Evolutionary conservation across 148 eudicot genomes (phyloP), one percentile per base, ranked within the genome.

Genomic region (Camellia granthamiana): DNA sequence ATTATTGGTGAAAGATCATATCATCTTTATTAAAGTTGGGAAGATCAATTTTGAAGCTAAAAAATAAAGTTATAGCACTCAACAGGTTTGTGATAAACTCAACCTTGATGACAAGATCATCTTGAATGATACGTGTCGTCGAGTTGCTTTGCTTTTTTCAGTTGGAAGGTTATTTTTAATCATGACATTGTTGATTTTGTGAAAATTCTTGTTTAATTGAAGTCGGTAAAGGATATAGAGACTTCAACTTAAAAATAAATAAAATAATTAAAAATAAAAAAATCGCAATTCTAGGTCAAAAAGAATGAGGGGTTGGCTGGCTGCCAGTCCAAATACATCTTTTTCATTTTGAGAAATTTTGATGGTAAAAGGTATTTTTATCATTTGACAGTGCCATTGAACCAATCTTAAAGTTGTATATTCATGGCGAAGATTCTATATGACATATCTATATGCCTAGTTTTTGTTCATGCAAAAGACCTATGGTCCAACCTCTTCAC

Each of bases 11-110:
- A 54, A 66, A 41, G 72, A 67, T 78, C 60, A 67, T 66, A 56
- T 51, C 30, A 4, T 52, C 80, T 52, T 67, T 66, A 77, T 64
- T 77, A 64, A 77, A 77, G 79, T 77, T 14, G 52, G 52, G 69
- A 10, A 10, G 55, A 60, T 38, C 18, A 56, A 42, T 61, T 14
- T 49, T 77, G 23, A 51, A 77, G 69, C 18, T 12, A 61, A 4
- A 60, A 30, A 49, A 43, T 18, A 76, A 77, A 19, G 69, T 23
- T 21, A 19, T 2, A 30, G 46, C 44, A 67, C 7, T 46, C 52
- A 14, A 7, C 3, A 46, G 19, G 43, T 38, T 47, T 64, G 56
- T 63, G 79, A 77, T 77, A 64, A 64, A 63, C 79, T 47, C 60
- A 21, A 77, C 47, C 71, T 15, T 63, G 79, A 77, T 30, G 47